These are phyloP conservation scores for Naganishia sp. DNA, from an alignment of 1,284 basidiomycete species.

Conservation along the genomic window DNA sequence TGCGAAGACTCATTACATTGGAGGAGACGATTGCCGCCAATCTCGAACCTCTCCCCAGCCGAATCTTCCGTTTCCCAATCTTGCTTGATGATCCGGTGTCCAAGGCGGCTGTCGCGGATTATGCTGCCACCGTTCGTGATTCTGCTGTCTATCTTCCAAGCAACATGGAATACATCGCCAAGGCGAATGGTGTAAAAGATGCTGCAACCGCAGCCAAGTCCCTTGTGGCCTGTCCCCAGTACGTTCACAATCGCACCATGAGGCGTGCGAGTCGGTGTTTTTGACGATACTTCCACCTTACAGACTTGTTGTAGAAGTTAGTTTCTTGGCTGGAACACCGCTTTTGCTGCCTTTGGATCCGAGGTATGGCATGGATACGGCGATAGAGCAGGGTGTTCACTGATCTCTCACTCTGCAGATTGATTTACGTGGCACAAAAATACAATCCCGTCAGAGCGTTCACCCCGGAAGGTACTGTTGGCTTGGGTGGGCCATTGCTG, in stretches of 20 bases:
- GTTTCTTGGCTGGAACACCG: slow-evolving; percentile 46
- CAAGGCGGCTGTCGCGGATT: slow-evolving; percentile 61
- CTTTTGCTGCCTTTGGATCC: slow-evolving; percentile 59
- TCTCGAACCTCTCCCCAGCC: slow-evolving; percentile 53
- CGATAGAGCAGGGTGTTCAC: not conserved
- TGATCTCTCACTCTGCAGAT: not conserved
- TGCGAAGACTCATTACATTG: slow-evolving; percentile 38
- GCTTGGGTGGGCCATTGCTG: slow-evolving; percentile 47
- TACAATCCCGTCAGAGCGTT: slow-evolving; percentile 54
- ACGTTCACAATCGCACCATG: not conserved
- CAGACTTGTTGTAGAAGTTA: slow-evolving; percentile 40
- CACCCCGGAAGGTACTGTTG: slow-evolving; percentile 60
- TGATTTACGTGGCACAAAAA: slow-evolving; percentile 48
- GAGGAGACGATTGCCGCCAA: slow-evolving; percentile 59
- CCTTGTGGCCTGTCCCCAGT: slow-evolving; percentile 41
- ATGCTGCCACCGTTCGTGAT: slow-evolving; percentile 61
- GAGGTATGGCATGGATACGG: slow-evolving; percentile 42
- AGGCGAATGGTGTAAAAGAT: slow-evolving; percentile 63
- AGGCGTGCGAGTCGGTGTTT: not conserved
- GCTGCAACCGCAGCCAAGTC: slow-evolving; percentile 40
- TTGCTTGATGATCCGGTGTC: slow-evolving; percentile 65
- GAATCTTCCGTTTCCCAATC: slow-evolving; percentile 63
- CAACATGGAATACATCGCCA: slow-evolving; percentile 67
- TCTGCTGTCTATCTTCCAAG: slow-evolving; percentile 68
- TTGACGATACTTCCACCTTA: not conserved